Percentiles rank a stretch among this genome's conserved stretches.
phyloP scores from a whole-genome alignment of 225 moss, liverwort and hornwort genomes.

The Sphagnum contortum region DNA sequence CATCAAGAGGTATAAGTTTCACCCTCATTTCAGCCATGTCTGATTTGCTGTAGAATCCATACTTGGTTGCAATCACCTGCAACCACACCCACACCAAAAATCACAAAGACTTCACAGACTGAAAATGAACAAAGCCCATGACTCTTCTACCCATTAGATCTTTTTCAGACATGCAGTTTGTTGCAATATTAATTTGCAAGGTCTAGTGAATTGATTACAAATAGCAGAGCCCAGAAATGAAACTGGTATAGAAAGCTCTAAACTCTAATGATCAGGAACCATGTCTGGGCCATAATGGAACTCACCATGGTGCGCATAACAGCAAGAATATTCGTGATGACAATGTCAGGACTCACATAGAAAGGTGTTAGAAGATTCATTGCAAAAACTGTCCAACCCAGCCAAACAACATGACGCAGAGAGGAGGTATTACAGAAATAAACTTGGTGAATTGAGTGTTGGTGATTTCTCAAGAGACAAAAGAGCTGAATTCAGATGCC shows the following conservation, averaged over 20 bases:
- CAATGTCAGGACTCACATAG: conserved; percentile 68
- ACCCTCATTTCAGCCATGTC: conserved; percentile 82
- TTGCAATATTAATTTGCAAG: too few species aligned
- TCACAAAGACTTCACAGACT: neutral
- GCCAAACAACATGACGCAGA: neutral
- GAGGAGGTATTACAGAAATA: neutral
- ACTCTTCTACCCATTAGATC: too few species aligned
- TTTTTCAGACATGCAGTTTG: too few species aligned
- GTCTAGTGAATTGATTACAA: too few species aligned
- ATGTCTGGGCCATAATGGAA: neutral
- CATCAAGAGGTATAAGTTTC: conserved; percentile 38
- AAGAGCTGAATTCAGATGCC: neutral
- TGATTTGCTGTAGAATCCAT: conserved; percentile 75
- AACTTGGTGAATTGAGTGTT: too few species aligned
- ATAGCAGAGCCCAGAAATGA: too few species aligned
- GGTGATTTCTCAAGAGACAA: too few species aligned
- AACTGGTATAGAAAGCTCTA: too few species aligned
- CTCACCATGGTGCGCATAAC: conserved; percentile 77
- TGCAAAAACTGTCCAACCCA: conserved; percentile 54
- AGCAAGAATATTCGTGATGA: conserved; percentile 61
- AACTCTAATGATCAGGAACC: too few species aligned
- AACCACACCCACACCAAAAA: conserved; percentile 7
- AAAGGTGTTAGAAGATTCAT: conserved; percentile 53
- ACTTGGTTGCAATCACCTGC: conserved; percentile 85
- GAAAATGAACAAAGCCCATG: too few species aligned